These are phyloP conservation scores for Oryza meridionalis DNA, from an alignment of 176 grass and related monocot species.

Conservation along the genomic window DNA sequence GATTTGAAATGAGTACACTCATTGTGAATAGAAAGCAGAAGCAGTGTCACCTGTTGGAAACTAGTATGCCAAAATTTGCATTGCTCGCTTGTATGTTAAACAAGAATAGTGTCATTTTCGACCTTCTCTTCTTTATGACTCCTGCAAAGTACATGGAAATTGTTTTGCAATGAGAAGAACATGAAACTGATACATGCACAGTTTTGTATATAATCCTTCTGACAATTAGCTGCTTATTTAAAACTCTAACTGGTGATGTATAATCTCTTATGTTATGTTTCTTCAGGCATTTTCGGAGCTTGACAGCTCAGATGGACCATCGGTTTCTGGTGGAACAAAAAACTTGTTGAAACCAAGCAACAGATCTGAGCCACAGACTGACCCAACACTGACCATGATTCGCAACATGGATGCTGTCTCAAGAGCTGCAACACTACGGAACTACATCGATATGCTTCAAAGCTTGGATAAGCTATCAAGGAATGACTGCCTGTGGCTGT, in stretches of 20 bases:
- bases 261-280: not conserved
- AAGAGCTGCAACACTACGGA: slow-evolving; percentile 62
- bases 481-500: slow-evolving; percentile 83
- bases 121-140: not conserved
- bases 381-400: slow-evolving; percentile 56
- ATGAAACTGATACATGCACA: not conserved
- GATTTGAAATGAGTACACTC: slow-evolving; percentile 5
- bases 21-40: not conserved
- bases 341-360: slow-evolving; percentile 28
- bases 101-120: not conserved
- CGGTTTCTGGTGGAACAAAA: not conserved
- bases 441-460: slow-evolving; percentile 64
- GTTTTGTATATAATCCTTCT: not conserved
- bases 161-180: not conserved
- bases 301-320: slow-evolving; percentile 45
- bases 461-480: slow-evolving; percentile 58
- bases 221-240: not conserved
- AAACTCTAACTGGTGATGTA: not conserved
- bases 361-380: slow-evolving; percentile 42
- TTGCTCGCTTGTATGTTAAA: not conserved
- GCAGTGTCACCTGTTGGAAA: not conserved
- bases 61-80: not conserved
- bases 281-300: slow-evolving; percentile 54
- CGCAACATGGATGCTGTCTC: slow-evolving; percentile 66
- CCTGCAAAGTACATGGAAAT: not conserved